Evolutionary conservation across 2,329 filamentous ascomycete species (phyloP).

Genomic region (Ophiocordyceps camponoti-floridani): DNA sequence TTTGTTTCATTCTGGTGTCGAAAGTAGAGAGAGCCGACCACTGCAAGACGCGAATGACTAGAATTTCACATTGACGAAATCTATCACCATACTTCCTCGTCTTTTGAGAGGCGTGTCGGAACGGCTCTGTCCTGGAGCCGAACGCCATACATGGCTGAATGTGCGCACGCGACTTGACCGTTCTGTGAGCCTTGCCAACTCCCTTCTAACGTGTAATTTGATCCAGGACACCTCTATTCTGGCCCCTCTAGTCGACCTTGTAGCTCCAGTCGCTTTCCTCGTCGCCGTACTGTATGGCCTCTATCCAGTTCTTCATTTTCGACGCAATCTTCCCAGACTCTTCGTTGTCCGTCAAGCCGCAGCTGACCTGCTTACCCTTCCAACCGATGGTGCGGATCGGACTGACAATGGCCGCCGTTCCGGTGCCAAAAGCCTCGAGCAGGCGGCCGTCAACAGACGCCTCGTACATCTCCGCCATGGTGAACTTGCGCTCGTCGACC

Average conservation of each 20-base stretch:
- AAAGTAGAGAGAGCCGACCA: neutral
- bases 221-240: neutral
- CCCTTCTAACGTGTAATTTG: neutral
- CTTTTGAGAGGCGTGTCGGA: no score
- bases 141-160: neutral
- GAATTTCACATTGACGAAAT: conserved; percentile 5
- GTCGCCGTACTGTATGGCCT: conserved; percentile 87
- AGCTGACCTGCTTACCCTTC: conserved; percentile 65
- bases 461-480: conserved; percentile 70
- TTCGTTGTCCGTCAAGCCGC: conserved; percentile 61
- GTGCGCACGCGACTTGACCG: neutral
- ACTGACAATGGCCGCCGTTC: conserved; percentile 86
- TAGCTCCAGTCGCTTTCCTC: conserved; percentile 86
- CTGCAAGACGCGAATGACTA: conserved; percentile 12
- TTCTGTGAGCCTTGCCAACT: neutral
- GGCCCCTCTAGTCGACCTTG: conserved; percentile 11
- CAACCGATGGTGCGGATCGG: conserved; percentile 82
- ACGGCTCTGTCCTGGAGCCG: no score
- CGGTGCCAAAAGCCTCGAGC: conserved; percentile 83
- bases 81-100: neutral
- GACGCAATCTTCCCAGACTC: conserved; percentile 77
- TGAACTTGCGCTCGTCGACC: conserved; percentile 76
- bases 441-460: conserved; percentile 71
- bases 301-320: conserved; percentile 93
- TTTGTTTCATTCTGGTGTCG: conserved; percentile 3